phyloP scores from a whole-genome alignment of 2,329 filamentous ascomycete genomes.

The Sphaerulina musiva region DNA sequence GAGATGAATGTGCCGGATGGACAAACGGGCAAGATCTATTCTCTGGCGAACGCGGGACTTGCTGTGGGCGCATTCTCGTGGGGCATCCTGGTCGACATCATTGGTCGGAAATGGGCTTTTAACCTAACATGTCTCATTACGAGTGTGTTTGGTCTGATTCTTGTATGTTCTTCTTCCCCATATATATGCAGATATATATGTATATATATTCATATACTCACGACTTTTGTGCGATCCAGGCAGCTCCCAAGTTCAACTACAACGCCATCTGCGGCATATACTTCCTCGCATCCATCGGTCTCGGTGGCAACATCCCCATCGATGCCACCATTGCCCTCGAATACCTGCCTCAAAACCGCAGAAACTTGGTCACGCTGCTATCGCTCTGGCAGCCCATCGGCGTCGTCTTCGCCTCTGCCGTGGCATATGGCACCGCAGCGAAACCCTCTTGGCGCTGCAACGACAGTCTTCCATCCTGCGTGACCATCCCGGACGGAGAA shows the following conservation, averaged over 20 bases:
- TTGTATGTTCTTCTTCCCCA: constrained; percentile 21
- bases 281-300: constrained; percentile 27
- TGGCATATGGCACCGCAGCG: constrained; percentile 46
- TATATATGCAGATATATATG: too few species aligned
- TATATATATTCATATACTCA: too few species aligned
- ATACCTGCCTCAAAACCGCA: constrained; percentile 48
- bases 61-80: constrained; percentile 52
- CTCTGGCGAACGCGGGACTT: constrained; percentile 50
- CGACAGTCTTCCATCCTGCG: constrained; percentile 47
- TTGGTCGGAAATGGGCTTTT: constrained; percentile 51
- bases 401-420: constrained; percentile 46
- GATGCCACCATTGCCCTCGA: constrained; percentile 53
- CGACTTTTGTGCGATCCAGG: constrained; percentile 19
- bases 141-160: constrained; percentile 48
- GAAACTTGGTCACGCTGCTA: constrained; percentile 48
- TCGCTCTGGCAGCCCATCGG: constrained; percentile 53
- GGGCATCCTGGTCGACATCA: constrained; percentile 51
- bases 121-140: constrained; percentile 53
- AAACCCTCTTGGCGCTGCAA: constrained; percentile 48
- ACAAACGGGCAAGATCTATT: constrained; percentile 43
- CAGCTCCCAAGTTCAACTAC: constrained; percentile 41
- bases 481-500: constrained; percentile 25
- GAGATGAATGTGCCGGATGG: constrained; percentile 48
- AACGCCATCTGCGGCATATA: constrained; percentile 42
- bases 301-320: constrained; percentile 50